phyloP scores from a whole-genome alignment of 306 rosid species.

The Gynostemma pentaphyllum region DNA sequence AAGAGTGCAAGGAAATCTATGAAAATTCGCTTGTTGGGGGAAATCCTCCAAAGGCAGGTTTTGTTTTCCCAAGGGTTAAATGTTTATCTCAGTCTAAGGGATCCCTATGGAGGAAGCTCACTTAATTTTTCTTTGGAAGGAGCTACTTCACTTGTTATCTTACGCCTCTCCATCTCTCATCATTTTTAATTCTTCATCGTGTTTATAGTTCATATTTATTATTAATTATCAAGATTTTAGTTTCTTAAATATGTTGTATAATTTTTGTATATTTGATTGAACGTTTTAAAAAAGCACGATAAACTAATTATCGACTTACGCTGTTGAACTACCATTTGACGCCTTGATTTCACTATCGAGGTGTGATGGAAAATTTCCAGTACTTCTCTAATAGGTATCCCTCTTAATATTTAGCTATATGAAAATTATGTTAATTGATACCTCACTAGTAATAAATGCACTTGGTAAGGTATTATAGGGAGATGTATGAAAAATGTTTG shows the following conservation, averaged over 20 bases:
- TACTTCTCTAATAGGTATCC: no score
- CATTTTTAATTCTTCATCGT: not conserved
- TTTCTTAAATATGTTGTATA: not conserved
- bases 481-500: no score
- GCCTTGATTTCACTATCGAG: no score
- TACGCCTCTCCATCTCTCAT: not conserved
- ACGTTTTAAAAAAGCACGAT: no score
- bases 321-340: no score
- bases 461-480: no score
- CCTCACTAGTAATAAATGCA: no score
- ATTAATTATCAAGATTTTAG: not conserved
- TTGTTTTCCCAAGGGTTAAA: slow-evolving; percentile 71
- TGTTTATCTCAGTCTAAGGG: slow-evolving; percentile 56
- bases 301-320: no score
- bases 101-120: slow-evolving; percentile 73
- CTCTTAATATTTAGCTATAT: no score
- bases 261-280: not conserved
- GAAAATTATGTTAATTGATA: no score
- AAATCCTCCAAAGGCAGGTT: slow-evolving; percentile 68
- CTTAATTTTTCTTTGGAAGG: slow-evolving; percentile 17
- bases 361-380: no score
- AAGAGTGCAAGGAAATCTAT: slow-evolving; percentile 93
- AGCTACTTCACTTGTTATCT: no score
- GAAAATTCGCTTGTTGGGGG: slow-evolving; percentile 79
- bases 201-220: slow-evolving; percentile 1